These are phyloP conservation scores for Nakazawaea pomicola DNA, from an alignment of 805 yeast genomes.

Conservation along the genomic window DNA sequence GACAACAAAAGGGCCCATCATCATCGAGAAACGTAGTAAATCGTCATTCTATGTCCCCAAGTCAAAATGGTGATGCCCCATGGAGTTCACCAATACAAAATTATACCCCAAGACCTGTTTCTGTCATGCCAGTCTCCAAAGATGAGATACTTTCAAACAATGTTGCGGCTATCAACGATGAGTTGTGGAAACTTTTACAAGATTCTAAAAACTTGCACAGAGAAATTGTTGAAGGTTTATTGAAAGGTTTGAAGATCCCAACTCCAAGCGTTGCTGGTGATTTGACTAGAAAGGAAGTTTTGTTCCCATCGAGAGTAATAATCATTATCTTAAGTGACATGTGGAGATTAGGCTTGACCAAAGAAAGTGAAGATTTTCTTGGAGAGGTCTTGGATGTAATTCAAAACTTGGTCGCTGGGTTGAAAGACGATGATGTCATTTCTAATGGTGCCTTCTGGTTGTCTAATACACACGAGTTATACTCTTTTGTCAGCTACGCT, in stretches of 20 bases:
- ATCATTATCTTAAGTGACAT: constrained; percentile 89
- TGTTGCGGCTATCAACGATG: constrained; percentile 71
- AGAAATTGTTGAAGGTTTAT: constrained; percentile 81
- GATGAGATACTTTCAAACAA: constrained; percentile 43
- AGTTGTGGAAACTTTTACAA: constrained; percentile 63
- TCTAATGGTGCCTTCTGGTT: constrained; percentile 97
- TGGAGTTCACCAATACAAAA: constrained; percentile 34
- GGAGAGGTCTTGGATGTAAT: constrained; percentile 86
- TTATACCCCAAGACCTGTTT: constrained; percentile 50
- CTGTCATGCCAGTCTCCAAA: constrained; percentile 53
- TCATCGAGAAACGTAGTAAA: constrained; percentile 18
- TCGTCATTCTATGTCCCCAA: constrained; percentile 14
- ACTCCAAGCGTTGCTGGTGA: constrained; percentile 73
- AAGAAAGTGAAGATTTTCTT: constrained; percentile 84
- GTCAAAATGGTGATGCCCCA: constrained; percentile 17
- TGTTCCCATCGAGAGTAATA: constrained; percentile 93
- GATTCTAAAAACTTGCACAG: constrained; percentile 69
- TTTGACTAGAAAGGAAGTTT: constrained; percentile 80
- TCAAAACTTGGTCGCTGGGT: constrained; percentile 73
- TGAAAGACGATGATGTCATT: constrained; percentile 82
- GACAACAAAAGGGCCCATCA: constrained; percentile 18
- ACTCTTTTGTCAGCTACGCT: constrained; percentile 91
- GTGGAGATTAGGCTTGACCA: constrained; percentile 96
- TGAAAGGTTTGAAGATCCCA: constrained; percentile 83
- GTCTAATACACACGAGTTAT: constrained; percentile 91